phyloP scores from a whole-genome alignment of 345 rosid species.

The Hypericum perforatum region DNA sequence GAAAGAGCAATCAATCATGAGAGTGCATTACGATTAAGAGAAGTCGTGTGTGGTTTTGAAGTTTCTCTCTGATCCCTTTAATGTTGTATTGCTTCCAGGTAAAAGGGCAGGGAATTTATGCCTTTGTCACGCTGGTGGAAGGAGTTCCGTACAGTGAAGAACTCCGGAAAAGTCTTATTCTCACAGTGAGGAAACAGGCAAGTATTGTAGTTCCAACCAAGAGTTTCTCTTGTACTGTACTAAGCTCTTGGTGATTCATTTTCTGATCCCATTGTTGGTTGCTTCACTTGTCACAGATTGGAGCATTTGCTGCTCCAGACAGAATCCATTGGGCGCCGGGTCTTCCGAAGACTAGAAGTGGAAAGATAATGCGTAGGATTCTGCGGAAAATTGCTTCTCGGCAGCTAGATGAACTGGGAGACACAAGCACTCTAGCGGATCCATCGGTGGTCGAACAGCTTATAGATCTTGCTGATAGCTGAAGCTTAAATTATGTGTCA shows the following conservation, averaged over 20 bases:
- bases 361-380: slow-evolving; percentile 96
- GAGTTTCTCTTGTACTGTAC: background rate
- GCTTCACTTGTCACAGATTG: slow-evolving; percentile 40
- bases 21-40: background rate
- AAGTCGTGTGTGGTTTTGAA: background rate
- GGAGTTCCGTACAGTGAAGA: slow-evolving; percentile 85
- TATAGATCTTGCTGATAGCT: slow-evolving; percentile 48
- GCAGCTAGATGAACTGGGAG: slow-evolving; percentile 85
- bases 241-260: background rate
- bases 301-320: slow-evolving; percentile 96
- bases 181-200: slow-evolving; percentile 79
- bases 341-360: slow-evolving; percentile 94
- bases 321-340: slow-evolving; percentile 93
- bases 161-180: slow-evolving; percentile 62
- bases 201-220: slow-evolving; percentile 4
- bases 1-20: background rate
- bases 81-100: slow-evolving; percentile 36
- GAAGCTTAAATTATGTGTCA: no score
- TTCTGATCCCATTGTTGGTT: background rate
- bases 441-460: slow-evolving; percentile 75
- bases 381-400: slow-evolving; percentile 81
- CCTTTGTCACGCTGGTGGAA: slow-evolving; percentile 85
- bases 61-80: slow-evolving; percentile 5
- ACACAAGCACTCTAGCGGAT: slow-evolving; percentile 90
- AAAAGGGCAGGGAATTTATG: slow-evolving; percentile 95